These are phyloP conservation scores for Camellia sinensis DNA, from an alignment of 148 eudicot genomes.

Conservation along the genomic window DNA sequence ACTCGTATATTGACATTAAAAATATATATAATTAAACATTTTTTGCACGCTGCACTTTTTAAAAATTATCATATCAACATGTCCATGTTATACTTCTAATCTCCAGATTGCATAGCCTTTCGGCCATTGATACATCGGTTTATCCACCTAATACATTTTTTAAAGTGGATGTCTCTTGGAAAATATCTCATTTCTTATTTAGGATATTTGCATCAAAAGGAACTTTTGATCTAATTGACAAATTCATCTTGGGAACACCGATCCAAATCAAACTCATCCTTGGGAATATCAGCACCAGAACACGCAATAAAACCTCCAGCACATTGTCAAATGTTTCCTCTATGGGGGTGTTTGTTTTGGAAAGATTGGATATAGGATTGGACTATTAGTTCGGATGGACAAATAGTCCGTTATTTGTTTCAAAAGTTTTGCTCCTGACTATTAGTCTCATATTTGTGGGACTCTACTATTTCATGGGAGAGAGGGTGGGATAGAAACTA, in stretches of 20 bases:
- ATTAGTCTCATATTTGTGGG: too few relatives aligned
- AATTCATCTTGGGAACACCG: background rate
- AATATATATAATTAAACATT: background rate
- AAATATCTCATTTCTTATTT: background rate
- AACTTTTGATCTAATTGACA: background rate
- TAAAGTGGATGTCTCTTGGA: background rate
- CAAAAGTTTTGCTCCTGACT: too few relatives aligned
- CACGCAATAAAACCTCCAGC: background rate
- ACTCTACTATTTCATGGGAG: too few relatives aligned
- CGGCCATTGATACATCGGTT: background rate
- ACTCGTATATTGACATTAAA: background rate
- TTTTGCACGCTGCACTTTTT: background rate
- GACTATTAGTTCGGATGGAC: too few relatives aligned
- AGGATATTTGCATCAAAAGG: background rate
- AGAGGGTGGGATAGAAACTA: too few relatives aligned
- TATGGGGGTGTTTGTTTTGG: background rate
- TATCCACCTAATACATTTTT: background rate
- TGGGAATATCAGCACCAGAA: background rate
- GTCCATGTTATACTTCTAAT: background rate
- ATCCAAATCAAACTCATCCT: constrained; percentile 7
- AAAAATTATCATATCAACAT: too few relatives aligned
- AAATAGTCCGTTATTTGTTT: too few relatives aligned
- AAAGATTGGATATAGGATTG: too few relatives aligned
- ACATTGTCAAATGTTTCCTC: background rate
- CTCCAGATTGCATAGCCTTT: background rate